Base-by-base conservation (phyloP, 208 protist genomes). In the Vickermania ingenoplastis region DNA sequence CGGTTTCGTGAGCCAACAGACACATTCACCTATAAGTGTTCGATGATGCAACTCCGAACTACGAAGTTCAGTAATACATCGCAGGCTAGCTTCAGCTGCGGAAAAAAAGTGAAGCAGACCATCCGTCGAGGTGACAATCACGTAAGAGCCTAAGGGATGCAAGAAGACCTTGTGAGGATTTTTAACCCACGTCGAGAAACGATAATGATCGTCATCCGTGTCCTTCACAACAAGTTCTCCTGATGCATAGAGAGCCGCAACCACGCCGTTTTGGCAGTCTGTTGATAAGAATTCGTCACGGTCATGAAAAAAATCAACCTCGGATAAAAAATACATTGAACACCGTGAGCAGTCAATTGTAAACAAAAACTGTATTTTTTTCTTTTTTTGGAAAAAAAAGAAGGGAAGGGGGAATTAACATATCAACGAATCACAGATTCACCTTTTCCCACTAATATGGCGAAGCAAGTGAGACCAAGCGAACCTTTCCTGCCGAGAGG, bases 81-180 rank as follows among this genome's bases (percentile, higher is more conserved):
- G 36, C 7, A 45, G 36, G 36, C 66, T 73, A 21, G 59, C 48
- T 14, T 79, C 59, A 45, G 63, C 63, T 24, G 63, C 53, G 36
- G 67, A 58, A 50, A 73, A 89, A 45, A 79, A 77, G 59, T 76
- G 63, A 27, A 91, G 49, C 50, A 86, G 73, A 11, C 86, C 86
- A 64, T 93, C 83, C 7, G 56, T 61, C 1, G 74, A 63, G 4
- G 77, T 67, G 0, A 75, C 75, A 28, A 88, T 51, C 50, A 81
- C 50, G 36, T 84, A 70, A 21, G 49, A 29, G 11, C 81, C 86
- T 0, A 41, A 68, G 0, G 86, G 83, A 65, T 91, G 73, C 11
- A 93, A 56, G 65, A 93, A 90, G 7, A 93, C 71, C 3, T 64
- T 60, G 61, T 89, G 59, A 7, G 86, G 83, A 61, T 93, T 90